Percentiles rank a stretch among this genome's conserved stretches.
Conservation (phyloP, 495 filamentous ascomycete species). For the Aspergillus haitiensis region DNA sequence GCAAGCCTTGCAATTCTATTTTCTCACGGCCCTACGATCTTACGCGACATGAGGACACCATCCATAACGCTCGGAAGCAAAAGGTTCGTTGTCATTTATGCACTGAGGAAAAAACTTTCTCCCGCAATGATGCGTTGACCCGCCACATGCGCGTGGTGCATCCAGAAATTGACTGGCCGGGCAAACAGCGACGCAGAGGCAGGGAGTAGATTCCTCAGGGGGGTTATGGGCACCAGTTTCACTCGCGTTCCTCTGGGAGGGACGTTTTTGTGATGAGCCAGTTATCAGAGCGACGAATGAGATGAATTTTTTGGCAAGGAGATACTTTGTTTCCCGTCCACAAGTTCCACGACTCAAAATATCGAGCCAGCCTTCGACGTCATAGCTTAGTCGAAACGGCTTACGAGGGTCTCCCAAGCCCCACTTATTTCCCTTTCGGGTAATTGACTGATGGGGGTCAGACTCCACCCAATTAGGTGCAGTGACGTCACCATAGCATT, state of each 20-base stretch:
- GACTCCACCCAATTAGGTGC: slow-evolving; percentile 17
- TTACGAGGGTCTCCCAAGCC: slow-evolving; percentile 22
- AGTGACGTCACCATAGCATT: slow-evolving; percentile 25
- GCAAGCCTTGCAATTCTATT: slow-evolving; percentile 92
- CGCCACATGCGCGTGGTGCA: slow-evolving; percentile 91
- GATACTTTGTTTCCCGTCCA: neutral
- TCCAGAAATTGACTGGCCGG: slow-evolving; percentile 77
- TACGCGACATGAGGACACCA: slow-evolving; percentile 95
- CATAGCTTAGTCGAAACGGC: slow-evolving; percentile 23
- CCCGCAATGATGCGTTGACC: slow-evolving; percentile 86
- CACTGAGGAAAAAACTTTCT: slow-evolving; percentile 97
- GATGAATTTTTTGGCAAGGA: neutral
- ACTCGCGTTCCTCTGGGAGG: neutral
- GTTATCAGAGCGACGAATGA: slow-evolving; percentile 15
- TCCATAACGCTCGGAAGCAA: slow-evolving; percentile 90
- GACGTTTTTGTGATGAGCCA: neutral
- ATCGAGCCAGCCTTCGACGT: slow-evolving; percentile 29
- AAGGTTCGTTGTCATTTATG: slow-evolving; percentile 95
- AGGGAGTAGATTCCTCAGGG: slow-evolving; percentile 33
- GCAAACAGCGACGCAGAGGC: slow-evolving; percentile 55
- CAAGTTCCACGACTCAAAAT: slow-evolving; percentile 22
- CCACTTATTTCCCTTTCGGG: slow-evolving; percentile 21
- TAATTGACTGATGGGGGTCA: slow-evolving; percentile 6
- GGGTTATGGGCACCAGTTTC: neutral
- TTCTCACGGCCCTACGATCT: slow-evolving; percentile 99